Base-by-base conservation (phyloP, 208 protist species). In the Trypanosoma scelopori region DNA sequence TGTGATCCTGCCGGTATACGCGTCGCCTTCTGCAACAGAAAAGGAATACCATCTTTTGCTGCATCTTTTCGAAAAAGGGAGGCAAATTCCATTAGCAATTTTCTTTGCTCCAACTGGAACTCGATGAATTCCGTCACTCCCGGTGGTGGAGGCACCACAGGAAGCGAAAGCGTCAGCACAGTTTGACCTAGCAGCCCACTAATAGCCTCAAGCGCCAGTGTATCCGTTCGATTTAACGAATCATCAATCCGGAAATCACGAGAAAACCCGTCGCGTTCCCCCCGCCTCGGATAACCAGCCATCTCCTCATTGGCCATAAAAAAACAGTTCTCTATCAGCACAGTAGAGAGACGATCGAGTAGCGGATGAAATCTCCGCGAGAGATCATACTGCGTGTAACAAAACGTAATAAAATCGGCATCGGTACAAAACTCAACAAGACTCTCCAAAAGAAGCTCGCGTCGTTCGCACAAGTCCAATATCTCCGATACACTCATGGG, bases 341-440 rank as follows among this genome's bases (percentile, higher is more conserved):
- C 69, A 27, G 78, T 69, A 43, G 77, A 92, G n/a, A 97, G 41
- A 56, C 77, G 71, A 35, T 76, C 76, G 23, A 95, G 76, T 18
- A 97, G 45, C 0, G 85, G 79, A 12, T 71, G 28, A 73, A 87
- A 90, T 20, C 74, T 66, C 73, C 76, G 85, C 22, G 85, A 92
- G n/a, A 94, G 84, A 63, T 96, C 89, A 81, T 95, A 97, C 65
- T 91, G 76, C 5, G 76, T 56, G 59, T 87, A 94, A 71, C 91
- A 93, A 77, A 91, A 96, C 57, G 62, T 51, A 42, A 69, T 61
- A 65, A 97, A 94, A 53, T 65, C 53, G 9, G 58, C 58, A 62
- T 92, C 78, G 20, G 71, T 82, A 60, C 87, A 96, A 50, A 95
- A 90, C 71, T 91, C 86, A 5, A 84, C 74, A 47, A 97, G 69